Evolutionary conservation across 768 basidiomycete species (phyloP), one percentile per base, ranked within the genome.

Genomic region (Tricholoma sp.): DNA sequence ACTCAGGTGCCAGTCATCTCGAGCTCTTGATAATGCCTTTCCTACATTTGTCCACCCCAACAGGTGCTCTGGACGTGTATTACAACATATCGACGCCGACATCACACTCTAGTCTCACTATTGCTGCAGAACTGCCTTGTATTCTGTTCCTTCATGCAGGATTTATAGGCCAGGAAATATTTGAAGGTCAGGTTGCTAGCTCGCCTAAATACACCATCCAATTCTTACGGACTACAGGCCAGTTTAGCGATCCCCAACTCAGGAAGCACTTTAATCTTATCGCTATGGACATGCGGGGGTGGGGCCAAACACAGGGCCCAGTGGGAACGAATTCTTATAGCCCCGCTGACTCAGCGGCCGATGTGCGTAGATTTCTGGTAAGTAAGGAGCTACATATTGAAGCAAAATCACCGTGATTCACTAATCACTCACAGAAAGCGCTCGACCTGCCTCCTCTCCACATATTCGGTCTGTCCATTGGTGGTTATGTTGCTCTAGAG

Each of bases 231-330:
- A 2, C 51, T 12, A 36, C 53, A 68, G 66, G 53, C 10, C 68
- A 69, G 48, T 69, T 66, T 51, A 58, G 52, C 13, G 68, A 71
- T 53, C 59, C 66, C 9, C 58, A 41, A 15, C 62, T 70, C 4
- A 53, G 68, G 29, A 42, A 58, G 32, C 59, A 50, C 10, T 70
- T 69, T 59, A 71, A 70, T 57, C 63, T 71, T 9, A 64, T 71
- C 11, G 65, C 64, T 1, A 55, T 71, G 15, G 68, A 70, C 53
- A 61, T 67, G 56, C 58, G 64, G 34, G 62, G 55, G 13, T 65
- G 65, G 53, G 70, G 70, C n/a, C 45, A 53, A 8, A 65, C 68
- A 9, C 56, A 44, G 37, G 70, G 68, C 2, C 44, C 33, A 4
- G 62, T 68, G 4, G 37, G 7, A 15, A 60, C 59, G 34, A 37